A percentile compares a stretch with the other conserved stretches of the same genome.
Conservation (phyloP, 2,329 filamentous ascomycete species). For the Fusarium zealandicum region DNA sequence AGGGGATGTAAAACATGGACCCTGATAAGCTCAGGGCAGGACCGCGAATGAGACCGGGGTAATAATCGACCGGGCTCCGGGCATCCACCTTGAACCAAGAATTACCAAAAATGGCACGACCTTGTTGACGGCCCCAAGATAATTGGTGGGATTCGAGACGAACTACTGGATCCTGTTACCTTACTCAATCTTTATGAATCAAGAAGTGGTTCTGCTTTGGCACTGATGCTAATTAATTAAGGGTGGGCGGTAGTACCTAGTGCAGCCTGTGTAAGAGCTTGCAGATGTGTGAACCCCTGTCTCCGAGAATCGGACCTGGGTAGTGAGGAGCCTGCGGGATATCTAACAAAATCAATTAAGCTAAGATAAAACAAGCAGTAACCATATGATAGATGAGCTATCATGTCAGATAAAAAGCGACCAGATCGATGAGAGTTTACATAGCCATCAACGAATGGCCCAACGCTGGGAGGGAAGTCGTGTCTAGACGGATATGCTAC, state of each 20-base stretch:
- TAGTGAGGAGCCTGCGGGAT: not conserved
- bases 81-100: conserved; percentile 1
- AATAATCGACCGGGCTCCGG: conserved; percentile 34
- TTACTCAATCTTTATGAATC: conserved; percentile 2
- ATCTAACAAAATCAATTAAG: no score
- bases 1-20: conserved; percentile 33
- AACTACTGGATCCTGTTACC: conserved; percentile 8
- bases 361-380: no score
- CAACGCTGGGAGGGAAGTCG: no score
- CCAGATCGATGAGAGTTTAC: no score
- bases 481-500: no score
- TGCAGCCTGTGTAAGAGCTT: not conserved
- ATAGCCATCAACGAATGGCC: no score
- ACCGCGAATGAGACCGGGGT: conserved; percentile 33
- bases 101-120: conserved; percentile 13
- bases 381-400: no score
- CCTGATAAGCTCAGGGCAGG: conserved; percentile 24
- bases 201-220: not conserved
- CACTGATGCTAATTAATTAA: conserved; percentile 6
- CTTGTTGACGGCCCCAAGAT: not conserved
- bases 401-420: no score
- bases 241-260: not conserved
- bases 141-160: conserved; percentile 18
- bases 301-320: not conserved
- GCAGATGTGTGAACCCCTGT: not conserved